Evolutionary conservation across 257 asterid genomes (phyloP).

Genomic region (Lithospermum erythrorhizon): DNA sequence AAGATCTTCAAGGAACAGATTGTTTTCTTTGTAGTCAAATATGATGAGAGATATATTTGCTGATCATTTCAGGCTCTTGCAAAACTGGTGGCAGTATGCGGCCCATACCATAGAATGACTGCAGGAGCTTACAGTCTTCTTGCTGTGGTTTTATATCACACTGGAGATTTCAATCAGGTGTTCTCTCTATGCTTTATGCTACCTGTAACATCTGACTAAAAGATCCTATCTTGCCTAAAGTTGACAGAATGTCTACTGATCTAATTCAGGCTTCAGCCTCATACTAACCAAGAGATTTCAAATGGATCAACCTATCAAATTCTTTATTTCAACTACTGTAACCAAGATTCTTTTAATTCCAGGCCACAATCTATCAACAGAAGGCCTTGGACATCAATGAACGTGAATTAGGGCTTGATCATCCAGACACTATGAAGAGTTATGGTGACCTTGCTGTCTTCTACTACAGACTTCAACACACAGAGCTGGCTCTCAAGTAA

Average conservation of each 20-base stretch:
- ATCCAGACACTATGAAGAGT: constrained; percentile 95
- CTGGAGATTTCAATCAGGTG: constrained; percentile 96
- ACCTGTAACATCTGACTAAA: constrained; percentile 4
- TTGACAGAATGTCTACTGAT: background rate
- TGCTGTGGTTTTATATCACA: constrained; percentile 90
- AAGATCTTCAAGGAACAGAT: too few species aligned
- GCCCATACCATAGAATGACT: constrained; percentile 92
- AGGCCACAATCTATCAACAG: constrained; percentile 96
- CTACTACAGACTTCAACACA: constrained; percentile 90
- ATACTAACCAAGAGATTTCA: constrained; percentile 4
- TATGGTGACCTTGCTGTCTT: constrained; percentile 96
- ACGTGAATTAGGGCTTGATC: constrained; percentile 86
- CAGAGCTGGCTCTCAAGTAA: constrained; percentile 89
- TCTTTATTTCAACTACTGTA: constrained; percentile 13
- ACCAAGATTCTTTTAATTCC: constrained; percentile 16
- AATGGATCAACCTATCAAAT: constrained; percentile 2
- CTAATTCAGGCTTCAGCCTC: background rate
- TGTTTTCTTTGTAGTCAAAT: background rate
- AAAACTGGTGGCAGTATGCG: constrained; percentile 87
- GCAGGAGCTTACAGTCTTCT: constrained; percentile 98
- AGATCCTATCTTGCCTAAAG: background rate
- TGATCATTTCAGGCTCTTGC: constrained; percentile 60
- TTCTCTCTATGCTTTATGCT: constrained; percentile 12
- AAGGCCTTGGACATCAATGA: constrained; percentile 91
- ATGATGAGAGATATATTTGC: background rate